These are phyloP conservation scores for Trichoderma semiorbis DNA, from an alignment of 2,329 filamentous ascomycete species.

Conservation along the genomic window DNA sequence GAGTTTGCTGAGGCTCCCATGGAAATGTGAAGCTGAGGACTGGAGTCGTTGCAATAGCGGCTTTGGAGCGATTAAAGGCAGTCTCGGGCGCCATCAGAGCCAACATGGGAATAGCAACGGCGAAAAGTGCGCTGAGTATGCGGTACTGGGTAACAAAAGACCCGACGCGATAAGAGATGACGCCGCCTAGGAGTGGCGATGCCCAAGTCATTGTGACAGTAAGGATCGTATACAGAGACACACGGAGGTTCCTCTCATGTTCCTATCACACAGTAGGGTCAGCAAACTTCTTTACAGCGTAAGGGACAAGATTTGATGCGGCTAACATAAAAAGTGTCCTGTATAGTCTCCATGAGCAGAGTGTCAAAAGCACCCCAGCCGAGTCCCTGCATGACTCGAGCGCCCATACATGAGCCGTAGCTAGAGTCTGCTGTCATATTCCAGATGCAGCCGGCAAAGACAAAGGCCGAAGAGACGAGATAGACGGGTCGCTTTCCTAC, in stretches of 20 bases:
- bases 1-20: conserved; percentile 26
- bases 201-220: conserved; percentile 50
- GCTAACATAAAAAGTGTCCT: conserved; percentile 56
- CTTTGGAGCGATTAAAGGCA: conserved; percentile 42
- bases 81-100: conserved; percentile 52
- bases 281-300: not conserved
- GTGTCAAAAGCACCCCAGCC: conserved; percentile 59
- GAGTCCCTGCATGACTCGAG: conserved; percentile 53
- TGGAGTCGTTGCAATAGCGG: conserved; percentile 20
- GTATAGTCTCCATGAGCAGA: conserved; percentile 49
- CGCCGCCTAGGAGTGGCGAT: conserved; percentile 51
- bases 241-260: conserved; percentile 47
- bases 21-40: conserved; percentile 16
- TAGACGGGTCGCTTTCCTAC: conserved; percentile 55
- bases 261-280: conserved; percentile 33
- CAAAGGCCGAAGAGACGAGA: conserved; percentile 41
- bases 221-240: conserved; percentile 45
- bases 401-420: conserved; percentile 47
- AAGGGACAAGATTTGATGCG: too few relatives aligned
- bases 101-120: conserved; percentile 45
- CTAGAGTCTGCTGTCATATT: conserved; percentile 42
- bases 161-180: conserved; percentile 39
- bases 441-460: conserved; percentile 51
- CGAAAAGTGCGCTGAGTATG: conserved; percentile 48
- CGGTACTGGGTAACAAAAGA: conserved; percentile 49